Conservation (phyloP, 2,329 filamentous ascomycete species). For the Pestalotiopsis sp. region DNA sequence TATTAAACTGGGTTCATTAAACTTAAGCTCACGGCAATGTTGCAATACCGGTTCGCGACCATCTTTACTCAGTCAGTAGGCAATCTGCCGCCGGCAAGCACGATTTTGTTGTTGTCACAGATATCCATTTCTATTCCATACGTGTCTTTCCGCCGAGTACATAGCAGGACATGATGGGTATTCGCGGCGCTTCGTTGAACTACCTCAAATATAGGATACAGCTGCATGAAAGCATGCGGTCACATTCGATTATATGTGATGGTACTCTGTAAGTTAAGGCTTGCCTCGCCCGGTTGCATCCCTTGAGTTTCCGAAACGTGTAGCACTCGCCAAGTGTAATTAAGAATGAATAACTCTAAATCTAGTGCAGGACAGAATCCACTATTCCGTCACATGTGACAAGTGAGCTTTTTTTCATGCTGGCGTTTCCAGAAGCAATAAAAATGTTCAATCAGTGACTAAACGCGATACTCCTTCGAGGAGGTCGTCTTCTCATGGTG, state of each 20-base stretch:
- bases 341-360: not conserved
- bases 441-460: not conserved
- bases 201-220: not conserved
- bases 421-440: not conserved
- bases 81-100: not conserved
- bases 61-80: not conserved
- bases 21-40: not conserved
- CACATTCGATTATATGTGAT: too few relatives aligned
- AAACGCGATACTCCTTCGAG: not conserved
- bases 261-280: not conserved
- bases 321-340: not conserved
- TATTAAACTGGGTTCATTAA: not conserved
- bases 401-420: not conserved
- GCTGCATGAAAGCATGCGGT: too few relatives aligned
- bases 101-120: not conserved
- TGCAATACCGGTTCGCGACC: not conserved
- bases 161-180: too few relatives aligned
- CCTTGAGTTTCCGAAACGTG: not conserved
- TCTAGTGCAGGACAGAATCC: not conserved
- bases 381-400: not conserved
- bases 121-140: too few relatives aligned
- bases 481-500: not conserved
- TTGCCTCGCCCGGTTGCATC: not conserved
- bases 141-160: too few relatives aligned
- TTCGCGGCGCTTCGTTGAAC: too few relatives aligned